A percentile compares a stretch with the other conserved stretches of the same genome.
Evolutionary conservation across 257 asterid genomes (phyloP).

Genomic region (Oldenlandia corymbosa): DNA sequence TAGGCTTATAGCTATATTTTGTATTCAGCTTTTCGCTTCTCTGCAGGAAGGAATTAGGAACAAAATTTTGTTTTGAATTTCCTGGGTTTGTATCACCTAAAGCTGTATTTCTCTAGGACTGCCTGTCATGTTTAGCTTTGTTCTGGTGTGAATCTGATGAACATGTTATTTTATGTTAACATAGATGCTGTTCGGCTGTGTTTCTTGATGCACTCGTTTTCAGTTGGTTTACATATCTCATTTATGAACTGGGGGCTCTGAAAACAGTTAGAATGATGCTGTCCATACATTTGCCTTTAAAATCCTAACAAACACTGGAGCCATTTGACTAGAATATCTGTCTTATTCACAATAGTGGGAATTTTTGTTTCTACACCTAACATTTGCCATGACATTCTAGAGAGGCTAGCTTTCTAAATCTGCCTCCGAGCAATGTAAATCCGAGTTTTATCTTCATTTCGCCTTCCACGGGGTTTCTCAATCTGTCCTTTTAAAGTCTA

Average conservation of each 20-base stretch:
- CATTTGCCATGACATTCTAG: constrained; percentile 5
- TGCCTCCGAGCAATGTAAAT: not conserved
- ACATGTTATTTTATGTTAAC: not conserved
- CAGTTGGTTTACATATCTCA: not conserved
- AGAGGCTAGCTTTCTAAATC: not conserved
- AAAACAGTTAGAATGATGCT: too few relatives aligned
- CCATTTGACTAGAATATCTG: not conserved
- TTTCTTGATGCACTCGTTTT: not conserved
- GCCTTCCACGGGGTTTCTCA: not conserved
- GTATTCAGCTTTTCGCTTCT: not conserved
- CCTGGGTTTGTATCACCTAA: too few relatives aligned
- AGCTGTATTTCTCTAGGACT: not conserved
- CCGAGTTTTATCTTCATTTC: not conserved
- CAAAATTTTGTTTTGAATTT: not conserved
- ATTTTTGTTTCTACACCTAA: not conserved
- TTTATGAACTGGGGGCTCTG: not conserved
- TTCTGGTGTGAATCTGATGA: not conserved
- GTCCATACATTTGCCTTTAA: not conserved
- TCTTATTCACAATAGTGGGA: not conserved
- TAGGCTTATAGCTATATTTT: not conserved
- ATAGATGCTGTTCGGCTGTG: not conserved
- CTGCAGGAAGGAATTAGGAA: not conserved
- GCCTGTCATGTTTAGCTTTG: constrained; percentile 3
- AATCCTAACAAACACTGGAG: not conserved
- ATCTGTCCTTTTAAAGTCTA: too few relatives aligned